Base-by-base conservation (phyloP, 495 filamentous ascomycete species). In the Neurospora sp. region DNA sequence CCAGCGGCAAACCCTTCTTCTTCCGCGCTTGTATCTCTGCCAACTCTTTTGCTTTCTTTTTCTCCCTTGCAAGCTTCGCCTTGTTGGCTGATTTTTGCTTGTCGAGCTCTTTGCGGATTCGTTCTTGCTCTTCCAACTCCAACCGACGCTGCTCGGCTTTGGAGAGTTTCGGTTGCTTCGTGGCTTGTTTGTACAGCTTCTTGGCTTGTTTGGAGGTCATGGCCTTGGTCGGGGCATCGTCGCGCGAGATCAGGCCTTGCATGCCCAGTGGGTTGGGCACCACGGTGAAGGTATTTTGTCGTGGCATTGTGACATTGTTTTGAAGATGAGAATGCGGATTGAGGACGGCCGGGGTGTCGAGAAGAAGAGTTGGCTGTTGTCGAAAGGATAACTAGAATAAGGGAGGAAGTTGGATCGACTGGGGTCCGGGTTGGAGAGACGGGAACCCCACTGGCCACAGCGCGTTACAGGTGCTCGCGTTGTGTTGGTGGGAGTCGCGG, bases 151-250 rank as follows among this genome's bases (percentile, higher is more conserved):
- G 78, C 71, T 86, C 84, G 48, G 77, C 80, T 70, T 80, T 82
- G 70, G 82, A 80, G 37, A 85, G 61, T 44, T 78, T 79, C 4
- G 82, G 48, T 9, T 71, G 76, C 40, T 76, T 75, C 35, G 76
- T 84, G 0, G 73, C 69, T 44, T 82, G 72, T 4, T 72, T 71
- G 70, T 84, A 83, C 10, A 77, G 73, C 61, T 85, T 84, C 76
- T 82, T 79, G 12, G 79, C 81, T 71, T 85, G 81, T 41, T 84
- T 85, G 0, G 81, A 80, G 27, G 83, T 86, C 84, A 85, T 86
- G 9, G 83, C 80, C 20, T 6, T 1, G 3, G 61, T 1, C 20
- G 69, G 35, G 2, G 37, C 14, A 10, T 31, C 75, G 10, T 73
- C 48, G 1, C 76, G 76, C 4, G 69, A 68, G 27, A 78, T 48